Base-by-base conservation (phyloP, 202 grass and related monocot species). In the Carex sylvatica region DNA sequence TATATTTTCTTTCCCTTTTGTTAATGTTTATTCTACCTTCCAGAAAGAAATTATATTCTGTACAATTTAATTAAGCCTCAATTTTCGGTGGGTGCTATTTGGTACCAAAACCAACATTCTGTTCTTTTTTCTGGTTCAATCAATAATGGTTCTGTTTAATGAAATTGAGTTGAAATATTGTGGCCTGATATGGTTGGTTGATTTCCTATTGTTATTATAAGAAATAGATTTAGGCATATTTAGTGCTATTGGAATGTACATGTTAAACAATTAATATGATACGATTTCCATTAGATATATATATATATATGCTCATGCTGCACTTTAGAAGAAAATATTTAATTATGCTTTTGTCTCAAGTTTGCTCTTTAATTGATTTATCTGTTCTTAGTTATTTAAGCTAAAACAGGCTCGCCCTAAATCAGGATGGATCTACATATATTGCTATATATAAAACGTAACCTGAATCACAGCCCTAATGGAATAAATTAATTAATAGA, bases 1-100 rank as follows among this genome's bases (percentile, higher is more conserved):
- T 16, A 5, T 30, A 65, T 74, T 53, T 6, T 30, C 0, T 53
- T 1, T 46, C n/a, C 9, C 44, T 46, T 23, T 12, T 46, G 28
- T 70, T 70, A 19, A 53, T 53, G 11, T 74, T 70, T 53, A 42
- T 74, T 26, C 20, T 73, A 26, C 9, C 70, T 73, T 73, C 70
- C 20, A 52, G 10, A 66, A 73, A 73, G 70, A 53, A 74, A 26
- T 24, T 56, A 55, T 55, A 47, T 35, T 30, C 33, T 55, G 13
- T 31, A 33, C 14, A 56, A 74, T 35, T 31, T 16, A 12, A 6
- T 8, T 33, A 12, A 3, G 18, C 49, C 26, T 33, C 24, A 56
- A 55, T 54, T 28, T 74, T 30, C 16, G 12, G 47, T 18, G 47
- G 46, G 71, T 16, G 22, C 3, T 56, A 55, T 53, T 54, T 74